Conservation (phyloP, 176 grass and related monocot genomes). For the Hyparrhenia diplandra region DNA sequence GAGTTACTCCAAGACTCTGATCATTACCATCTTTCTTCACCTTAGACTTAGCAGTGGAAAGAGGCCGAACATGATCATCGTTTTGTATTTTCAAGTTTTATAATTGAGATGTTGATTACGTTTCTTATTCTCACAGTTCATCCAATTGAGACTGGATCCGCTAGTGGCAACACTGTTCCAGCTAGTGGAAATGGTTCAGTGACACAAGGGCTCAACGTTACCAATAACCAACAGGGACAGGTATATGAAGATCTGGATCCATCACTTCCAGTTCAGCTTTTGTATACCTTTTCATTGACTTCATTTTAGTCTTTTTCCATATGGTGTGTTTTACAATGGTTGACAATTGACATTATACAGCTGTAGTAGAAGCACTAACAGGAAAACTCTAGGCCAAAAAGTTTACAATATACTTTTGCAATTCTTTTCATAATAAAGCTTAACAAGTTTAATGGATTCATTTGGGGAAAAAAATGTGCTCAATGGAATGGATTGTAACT, state of each 20-base stretch:
- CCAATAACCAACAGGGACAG: conserved; percentile 92
- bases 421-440: not conserved
- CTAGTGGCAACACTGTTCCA: conserved; percentile 68
- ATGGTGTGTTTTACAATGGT: not conserved
- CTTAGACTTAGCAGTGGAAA: not conserved
- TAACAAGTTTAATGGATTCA: not conserved
- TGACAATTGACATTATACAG: not conserved
- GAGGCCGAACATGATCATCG: not conserved
- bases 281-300: not conserved
- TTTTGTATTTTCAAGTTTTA: not conserved
- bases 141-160: conserved; percentile 79
- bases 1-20: not conserved
- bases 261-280: not conserved
- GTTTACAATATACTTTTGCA: not conserved
- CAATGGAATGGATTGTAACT: not conserved
- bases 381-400: not conserved
- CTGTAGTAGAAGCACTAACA: not conserved
- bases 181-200: conserved; percentile 62
- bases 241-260: conserved; percentile 30
- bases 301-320: not conserved
- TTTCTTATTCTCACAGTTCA: conserved; percentile 56
- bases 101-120: not conserved
- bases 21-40: not conserved
- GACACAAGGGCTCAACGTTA: conserved; percentile 63
- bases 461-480: not conserved